Conservation (phyloP, 176 grass and related monocot genomes). For the Tillandsia fasciculata region DNA sequence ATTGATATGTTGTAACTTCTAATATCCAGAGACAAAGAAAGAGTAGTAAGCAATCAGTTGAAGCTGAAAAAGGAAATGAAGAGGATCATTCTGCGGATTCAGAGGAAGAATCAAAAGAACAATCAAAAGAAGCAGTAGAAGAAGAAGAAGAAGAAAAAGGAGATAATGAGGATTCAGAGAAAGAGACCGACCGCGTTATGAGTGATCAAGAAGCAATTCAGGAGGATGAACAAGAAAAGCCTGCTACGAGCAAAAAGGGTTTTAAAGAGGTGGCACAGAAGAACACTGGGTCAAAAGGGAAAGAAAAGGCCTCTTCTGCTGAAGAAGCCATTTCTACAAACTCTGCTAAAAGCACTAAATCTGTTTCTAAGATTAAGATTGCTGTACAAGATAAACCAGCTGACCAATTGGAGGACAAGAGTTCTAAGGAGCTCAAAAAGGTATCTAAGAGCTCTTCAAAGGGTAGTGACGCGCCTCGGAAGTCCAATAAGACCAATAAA, state of each 20-base stretch:
- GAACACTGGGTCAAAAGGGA: too few species aligned
- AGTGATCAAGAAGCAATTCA: conserved; percentile 21
- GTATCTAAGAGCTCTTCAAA: conserved; percentile 35
- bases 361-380: conserved; percentile 5
- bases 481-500: conserved; percentile 32
- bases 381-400: conserved; percentile 27
- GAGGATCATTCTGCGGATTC: conserved; percentile 8
- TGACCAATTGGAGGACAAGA: conserved; percentile 9
- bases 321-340: conserved; percentile 41
- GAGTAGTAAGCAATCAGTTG: conserved; percentile 32
- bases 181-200: conserved; percentile 25
- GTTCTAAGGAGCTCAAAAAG: conserved; percentile 16
- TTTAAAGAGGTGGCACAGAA: conserved; percentile 8
- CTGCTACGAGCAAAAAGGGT: conserved; percentile 33
- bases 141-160: conserved; percentile 25
- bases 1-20: too few species aligned
- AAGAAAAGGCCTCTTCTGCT: conserved; percentile 33
- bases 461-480: conserved; percentile 12
- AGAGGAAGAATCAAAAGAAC: conserved; percentile 30
- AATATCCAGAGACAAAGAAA: conserved; percentile 46
- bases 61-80: conserved; percentile 1
- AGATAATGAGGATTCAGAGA: conserved; percentile 36
- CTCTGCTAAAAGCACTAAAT: conserved; percentile 28
- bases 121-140: too few species aligned
- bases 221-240: conserved; percentile 27